These are phyloP conservation scores for Suhomyces yuchorum DNA, from an alignment of 1,139 yeast genomes.

Conservation along the genomic window DNA sequence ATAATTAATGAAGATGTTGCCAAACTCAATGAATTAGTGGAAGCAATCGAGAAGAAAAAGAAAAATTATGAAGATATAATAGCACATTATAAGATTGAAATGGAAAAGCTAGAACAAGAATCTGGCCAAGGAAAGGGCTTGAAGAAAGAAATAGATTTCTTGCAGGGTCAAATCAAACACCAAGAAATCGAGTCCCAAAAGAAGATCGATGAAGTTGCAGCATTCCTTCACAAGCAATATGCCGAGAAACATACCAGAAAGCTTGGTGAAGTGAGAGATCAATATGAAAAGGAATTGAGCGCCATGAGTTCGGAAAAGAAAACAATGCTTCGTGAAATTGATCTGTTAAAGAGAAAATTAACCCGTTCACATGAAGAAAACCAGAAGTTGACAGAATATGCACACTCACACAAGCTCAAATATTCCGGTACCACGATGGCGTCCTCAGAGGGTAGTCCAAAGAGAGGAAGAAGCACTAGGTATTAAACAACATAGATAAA, in stretches of 20 bases:
- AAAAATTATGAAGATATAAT: conserved; percentile 18
- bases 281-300: conserved; percentile 19
- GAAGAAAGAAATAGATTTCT: conserved; percentile 16
- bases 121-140: conserved; percentile 10
- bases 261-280: conserved; percentile 20
- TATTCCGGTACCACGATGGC: conserved; percentile 13
- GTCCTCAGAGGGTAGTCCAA: conserved; percentile 12
- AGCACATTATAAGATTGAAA: conserved; percentile 15
- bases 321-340: conserved; percentile 18
- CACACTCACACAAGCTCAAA: conserved; percentile 19
- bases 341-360: conserved; percentile 21
- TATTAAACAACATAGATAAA: conserved; percentile 4
- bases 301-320: conserved; percentile 16
- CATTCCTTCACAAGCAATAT: conserved; percentile 27
- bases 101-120: conserved; percentile 18
- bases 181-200: conserved; percentile 24
- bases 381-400: conserved; percentile 18
- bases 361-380: conserved; percentile 20
- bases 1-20: conserved; percentile 26
- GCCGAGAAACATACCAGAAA: conserved; percentile 27
- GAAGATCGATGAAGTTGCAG: conserved; percentile 27
- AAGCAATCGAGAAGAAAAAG: conserved; percentile 20
- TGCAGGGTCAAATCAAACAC: conserved; percentile 18
- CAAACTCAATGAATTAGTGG: conserved; percentile 24
- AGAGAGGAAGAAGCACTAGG: conserved; percentile 8